Evolutionary conservation across 2,329 filamentous ascomycete genomes (phyloP).

Genomic region (Tolypocladium tropicale): DNA sequence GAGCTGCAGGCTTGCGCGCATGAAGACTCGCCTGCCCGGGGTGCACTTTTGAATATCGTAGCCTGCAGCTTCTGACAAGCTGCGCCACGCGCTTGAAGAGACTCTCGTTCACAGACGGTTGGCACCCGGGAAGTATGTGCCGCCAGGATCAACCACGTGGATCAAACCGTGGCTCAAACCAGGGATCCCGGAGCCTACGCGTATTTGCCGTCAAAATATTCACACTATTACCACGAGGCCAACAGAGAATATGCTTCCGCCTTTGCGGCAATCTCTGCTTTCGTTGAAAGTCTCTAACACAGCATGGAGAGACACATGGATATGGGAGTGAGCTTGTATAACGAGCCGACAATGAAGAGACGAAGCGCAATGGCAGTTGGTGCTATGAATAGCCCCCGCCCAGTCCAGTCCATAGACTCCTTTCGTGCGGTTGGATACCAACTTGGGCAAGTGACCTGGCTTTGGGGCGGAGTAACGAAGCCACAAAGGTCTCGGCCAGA

Average conservation of each 20-base stretch:
- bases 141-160: background rate
- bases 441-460: too few relatives aligned
- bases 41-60: background rate
- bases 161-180: background rate
- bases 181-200: background rate
- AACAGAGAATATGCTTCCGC: background rate
- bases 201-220: background rate
- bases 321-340: background rate
- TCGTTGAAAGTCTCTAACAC: background rate
- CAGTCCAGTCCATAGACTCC: too few relatives aligned
- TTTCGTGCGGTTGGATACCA: too few relatives aligned
- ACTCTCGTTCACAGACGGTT: background rate
- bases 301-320: background rate
- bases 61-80: background rate
- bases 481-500: background rate
- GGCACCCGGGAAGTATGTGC: background rate
- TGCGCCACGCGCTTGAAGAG: background rate
- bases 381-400: background rate
- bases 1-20: background rate
- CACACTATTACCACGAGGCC: background rate
- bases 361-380: background rate
- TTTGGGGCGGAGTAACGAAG: background rate
- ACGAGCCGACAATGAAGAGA: background rate
- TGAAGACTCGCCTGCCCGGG: background rate
- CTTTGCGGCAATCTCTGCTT: background rate